These are phyloP conservation scores for Crepidotus variabilis DNA, from an alignment of 768 basidiomycete species.

Conservation along the genomic window DNA sequence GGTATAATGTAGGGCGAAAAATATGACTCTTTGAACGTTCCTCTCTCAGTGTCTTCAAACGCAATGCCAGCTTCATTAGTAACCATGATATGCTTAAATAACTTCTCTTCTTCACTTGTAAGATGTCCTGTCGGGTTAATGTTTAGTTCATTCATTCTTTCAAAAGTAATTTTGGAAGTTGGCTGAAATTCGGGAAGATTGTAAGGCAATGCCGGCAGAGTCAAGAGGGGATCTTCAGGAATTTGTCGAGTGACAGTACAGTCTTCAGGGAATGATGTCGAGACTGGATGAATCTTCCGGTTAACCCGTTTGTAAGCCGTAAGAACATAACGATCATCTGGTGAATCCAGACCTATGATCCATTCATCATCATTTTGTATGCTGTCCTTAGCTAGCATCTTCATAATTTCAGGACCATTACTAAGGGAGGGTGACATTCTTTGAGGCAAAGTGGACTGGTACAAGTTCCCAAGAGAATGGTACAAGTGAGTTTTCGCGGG, in stretches of 20 bases:
- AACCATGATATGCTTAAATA: conserved; percentile 29
- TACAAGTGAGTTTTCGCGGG: neutral
- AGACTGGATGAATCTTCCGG: conserved; percentile 19
- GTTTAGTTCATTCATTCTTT: conserved; percentile 11
- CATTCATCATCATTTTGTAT: neutral
- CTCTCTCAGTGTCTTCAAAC: conserved; percentile 11
- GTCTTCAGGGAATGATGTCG: conserved; percentile 17
- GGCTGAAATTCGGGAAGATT: conserved; percentile 19
- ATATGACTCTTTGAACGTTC: conserved; percentile 14
- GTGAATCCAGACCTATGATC: neutral
- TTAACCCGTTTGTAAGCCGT: conserved; percentile 14
- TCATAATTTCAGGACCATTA: neutral
- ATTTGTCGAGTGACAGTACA: conserved; percentile 3
- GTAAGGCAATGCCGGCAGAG: conserved; percentile 14
- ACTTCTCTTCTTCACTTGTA: conserved; percentile 23
- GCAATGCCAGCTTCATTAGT: conserved; percentile 16
- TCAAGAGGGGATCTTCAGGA: conserved; percentile 18
- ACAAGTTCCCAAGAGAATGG: neutral
- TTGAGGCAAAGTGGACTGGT: neutral
- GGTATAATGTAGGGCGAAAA: conserved; percentile 27
- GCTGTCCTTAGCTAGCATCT: neutral
- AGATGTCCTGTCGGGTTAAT: conserved; percentile 14
- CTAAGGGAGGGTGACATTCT: too few species aligned
- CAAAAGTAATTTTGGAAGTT: conserved; percentile 14
- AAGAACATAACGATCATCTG: neutral